phyloP scores from a whole-genome alignment of 1,284 basidiomycete species.

The Apiotrichum montevideense region DNA sequence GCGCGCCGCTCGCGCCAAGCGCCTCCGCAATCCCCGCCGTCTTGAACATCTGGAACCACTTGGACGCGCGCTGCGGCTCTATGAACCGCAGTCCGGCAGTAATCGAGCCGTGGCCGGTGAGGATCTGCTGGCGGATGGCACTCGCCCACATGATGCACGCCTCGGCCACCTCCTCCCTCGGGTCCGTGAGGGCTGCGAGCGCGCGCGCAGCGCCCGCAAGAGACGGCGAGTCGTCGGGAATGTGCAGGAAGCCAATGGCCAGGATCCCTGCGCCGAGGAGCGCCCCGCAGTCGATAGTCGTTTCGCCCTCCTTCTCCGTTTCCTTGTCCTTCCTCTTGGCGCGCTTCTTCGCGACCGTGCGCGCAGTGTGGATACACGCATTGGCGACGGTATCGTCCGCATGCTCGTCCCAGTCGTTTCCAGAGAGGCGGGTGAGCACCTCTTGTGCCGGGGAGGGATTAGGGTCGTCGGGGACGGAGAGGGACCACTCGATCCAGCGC shows the following conservation, averaged over 20 bases:
- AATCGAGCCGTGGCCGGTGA: not conserved
- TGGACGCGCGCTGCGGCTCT: not conserved
- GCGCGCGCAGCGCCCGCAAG: not conserved
- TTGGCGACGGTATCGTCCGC: not conserved
- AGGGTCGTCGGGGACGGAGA: not conserved
- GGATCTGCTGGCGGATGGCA: not conserved
- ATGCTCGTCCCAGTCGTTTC: not conserved
- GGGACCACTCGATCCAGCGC: conserved; percentile 8
- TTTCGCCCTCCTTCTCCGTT: not conserved
- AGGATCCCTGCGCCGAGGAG: not conserved
- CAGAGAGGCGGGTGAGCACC: not conserved
- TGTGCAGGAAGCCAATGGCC: not conserved
- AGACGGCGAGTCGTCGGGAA: not conserved
- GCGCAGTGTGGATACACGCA: not conserved
- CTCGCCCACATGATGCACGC: not conserved
- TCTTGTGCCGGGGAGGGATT: not conserved
- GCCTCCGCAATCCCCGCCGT: not conserved
- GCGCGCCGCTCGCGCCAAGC: not conserved
- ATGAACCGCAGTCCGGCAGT: not conserved
- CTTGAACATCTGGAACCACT: not conserved
- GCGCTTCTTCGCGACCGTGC: not conserved
- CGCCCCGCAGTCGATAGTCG: not conserved
- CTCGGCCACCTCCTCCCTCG: not conserved
- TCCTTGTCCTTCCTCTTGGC: not conserved
- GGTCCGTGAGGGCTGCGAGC: not conserved